Base-by-base conservation (phyloP, 805 yeast genomes). In the Candida morakotiae region DNA sequence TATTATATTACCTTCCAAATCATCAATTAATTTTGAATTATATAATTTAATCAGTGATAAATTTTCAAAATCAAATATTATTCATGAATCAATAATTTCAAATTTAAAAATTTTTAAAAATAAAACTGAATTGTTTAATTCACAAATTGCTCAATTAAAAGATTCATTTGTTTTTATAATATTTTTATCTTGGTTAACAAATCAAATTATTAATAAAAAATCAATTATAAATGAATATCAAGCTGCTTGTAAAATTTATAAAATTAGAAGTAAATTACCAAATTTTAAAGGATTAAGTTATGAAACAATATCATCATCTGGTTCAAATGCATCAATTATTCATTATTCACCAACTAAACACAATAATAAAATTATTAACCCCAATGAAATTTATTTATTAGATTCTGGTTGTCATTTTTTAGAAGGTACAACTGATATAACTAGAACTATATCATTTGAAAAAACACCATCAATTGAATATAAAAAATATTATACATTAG, bases 391-490 rank as follows among this genome's bases (percentile, higher is more conserved):
- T 2, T 88, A 83, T 48, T 66, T 93, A 44, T 68, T 86, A 42
- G 98, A 93, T 58, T 78, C 95, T 2, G 98, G 98, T 3, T 86
- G 93, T 0, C 98, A 93, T 51, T 91, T 77, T 53, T 57, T 83
- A 16, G 96, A 89, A 52, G 98, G 98, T 9, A 93, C 98, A 0
- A 93, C 98, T 0, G 98, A 93, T 56, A 87, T 91, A 19, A 93
- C 98, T 1, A 73, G 98, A 49, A 87, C 97, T 0, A 60, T 79
- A 34, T 91, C 86, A 56, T 83, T 87, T 54, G 69, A 68, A 8
- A 21, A 47, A 28, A 52, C 49, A 1, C 38, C 58, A 13, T 46
- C 48, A 1, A 56, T 60, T 2, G 86, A 91, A 11, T 83, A 83
- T 44, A 82, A 83, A 53, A 73, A 71, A 45, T 79, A 79, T 37